These are phyloP conservation scores for Perkinsus chesapeaki DNA, from an alignment of 169 alveolate species.

Conservation along the genomic window DNA sequence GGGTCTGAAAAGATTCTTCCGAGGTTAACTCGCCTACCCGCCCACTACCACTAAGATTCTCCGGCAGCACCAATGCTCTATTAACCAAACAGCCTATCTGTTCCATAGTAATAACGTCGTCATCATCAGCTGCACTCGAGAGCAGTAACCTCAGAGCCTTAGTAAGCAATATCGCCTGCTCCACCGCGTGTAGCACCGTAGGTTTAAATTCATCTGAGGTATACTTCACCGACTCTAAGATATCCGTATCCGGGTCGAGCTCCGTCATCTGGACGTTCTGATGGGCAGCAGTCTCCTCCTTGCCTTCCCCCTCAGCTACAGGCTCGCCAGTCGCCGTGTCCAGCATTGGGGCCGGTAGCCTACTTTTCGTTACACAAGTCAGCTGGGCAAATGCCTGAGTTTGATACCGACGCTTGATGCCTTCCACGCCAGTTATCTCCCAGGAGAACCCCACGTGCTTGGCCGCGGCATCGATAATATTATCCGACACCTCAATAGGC, in stretches of 20 bases:
- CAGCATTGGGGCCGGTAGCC: background rate
- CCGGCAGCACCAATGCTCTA: slow-evolving; percentile 18
- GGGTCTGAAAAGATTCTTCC: background rate
- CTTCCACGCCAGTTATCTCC: slow-evolving; percentile 32
- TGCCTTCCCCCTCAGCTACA: background rate
- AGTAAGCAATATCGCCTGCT: slow-evolving; percentile 27
- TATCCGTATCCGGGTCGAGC: slow-evolving; percentile 19
- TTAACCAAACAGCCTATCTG: slow-evolving; percentile 24
- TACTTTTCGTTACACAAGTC: slow-evolving; percentile 24
- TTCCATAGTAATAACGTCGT: slow-evolving; percentile 27
- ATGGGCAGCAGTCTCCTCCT: slow-evolving; percentile 10
- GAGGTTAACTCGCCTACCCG: no score
- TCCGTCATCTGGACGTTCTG: slow-evolving; percentile 11
- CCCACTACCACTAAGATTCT: background rate
- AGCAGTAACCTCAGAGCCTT: background rate
- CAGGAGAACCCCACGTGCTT: slow-evolving; percentile 20
- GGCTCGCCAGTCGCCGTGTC: background rate
- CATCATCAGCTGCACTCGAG: slow-evolving; percentile 19
- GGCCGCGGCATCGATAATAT: slow-evolving; percentile 19
- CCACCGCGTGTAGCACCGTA: slow-evolving; percentile 13
- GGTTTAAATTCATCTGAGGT: background rate
- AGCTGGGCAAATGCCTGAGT: slow-evolving; percentile 30
- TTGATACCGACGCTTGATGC: slow-evolving; percentile 32
- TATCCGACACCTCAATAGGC: background rate
- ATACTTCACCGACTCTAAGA: slow-evolving; percentile 17